Evolutionary conservation across 1,139 yeast species (phyloP), one percentile per base, ranked within the genome.

Genomic region (Saccharomyces uvarum): DNA sequence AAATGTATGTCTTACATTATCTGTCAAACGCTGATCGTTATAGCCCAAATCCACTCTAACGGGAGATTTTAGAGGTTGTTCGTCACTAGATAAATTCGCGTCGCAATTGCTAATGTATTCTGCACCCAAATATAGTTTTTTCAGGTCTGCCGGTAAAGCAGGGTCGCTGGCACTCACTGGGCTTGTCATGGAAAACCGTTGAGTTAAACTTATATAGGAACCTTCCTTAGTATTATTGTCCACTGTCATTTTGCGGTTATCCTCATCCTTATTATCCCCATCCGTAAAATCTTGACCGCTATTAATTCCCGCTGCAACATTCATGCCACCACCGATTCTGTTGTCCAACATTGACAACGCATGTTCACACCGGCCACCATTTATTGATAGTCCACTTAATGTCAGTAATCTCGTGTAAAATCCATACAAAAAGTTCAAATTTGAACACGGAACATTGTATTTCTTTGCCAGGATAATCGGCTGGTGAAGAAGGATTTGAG

Each of bases 381-480:
- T 51, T 29, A 60, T 59, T 24, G 67, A 61, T 47, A 64, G 47
- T 16, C 70, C 65, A 58, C 64, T 60, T 27, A 63, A 29, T 24
- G 63, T 59, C 51, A 64, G 53, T 29, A 67, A 56, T 32, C 64
- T 58, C 3, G 65, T 60, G 51, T 64, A 65, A 44, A 65, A 62
- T 2, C 66, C 65, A 53, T 53, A 62, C n/a, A 65, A 58, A 51
- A 63, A 65, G 26, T 62, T 64, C 26, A 65, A 50, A 46, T 62
- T 63, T 38, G 63, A 53, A 21, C 59, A 59, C 2, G 57, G 51
- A 7, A 59, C 55, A 16, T 53, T 55, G 48, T 57, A 62, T n/a
- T 47, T 54, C 14, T 57, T 60, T 4, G 66, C 65, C 48, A 65
- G 49, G 2, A 53, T 48, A n/a, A 64, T 57, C 4, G 66, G 64